Base-by-base conservation (phyloP, 2,329 filamentous ascomycete species). In the Penicillium sp. region DNA sequence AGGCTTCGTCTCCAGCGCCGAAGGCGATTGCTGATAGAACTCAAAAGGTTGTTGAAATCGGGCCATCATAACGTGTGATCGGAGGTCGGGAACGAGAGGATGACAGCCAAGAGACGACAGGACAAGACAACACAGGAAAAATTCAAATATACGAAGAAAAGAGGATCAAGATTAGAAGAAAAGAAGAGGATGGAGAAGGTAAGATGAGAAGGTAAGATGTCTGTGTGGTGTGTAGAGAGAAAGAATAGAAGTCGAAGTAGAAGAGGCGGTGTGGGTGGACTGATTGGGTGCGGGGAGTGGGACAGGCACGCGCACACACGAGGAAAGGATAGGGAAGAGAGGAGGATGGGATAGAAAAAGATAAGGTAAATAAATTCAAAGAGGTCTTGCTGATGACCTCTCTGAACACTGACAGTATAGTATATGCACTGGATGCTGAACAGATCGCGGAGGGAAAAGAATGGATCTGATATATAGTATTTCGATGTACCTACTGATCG, bases 21-120 rank as follows among this genome's bases (percentile, higher is more conserved):
- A 73, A 24, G 75, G 70, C 57, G 74, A 68, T 60, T 74, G 73
- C 62, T 72, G 72, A 62, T 77, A 77, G 62, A 74, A 74, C 56
- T 76, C 70, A 60, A 71, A 75, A 49, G 69, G 68, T 55, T 69
- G 69, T 63, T 76, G 73, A 68, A 76, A 78, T 64, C 72, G 71
- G 60, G 75, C 71, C 73, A 76, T 75, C 18, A 21, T 43, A 20
- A 42, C 16, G 26, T 40, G 38, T 55, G 57, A 57, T 33, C 18
- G 26, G 47, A 43, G 55, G 46, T 24, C 47, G 49, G 53, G 40
- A 43, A 43, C 3, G 40, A 43, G n/a, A 42, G 40, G 28, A 33
- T 9, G 12, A 33, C 48, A 40, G 28, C 47, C 30, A 49, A 16
- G 28, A 48, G 50, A 47, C n/a, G n/a, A n/a, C n/a, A n/a, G n/a